These are phyloP conservation scores for Plectosphaerella sp. DNA, from an alignment of 2,329 filamentous ascomycete genomes.

Conservation along the genomic window DNA sequence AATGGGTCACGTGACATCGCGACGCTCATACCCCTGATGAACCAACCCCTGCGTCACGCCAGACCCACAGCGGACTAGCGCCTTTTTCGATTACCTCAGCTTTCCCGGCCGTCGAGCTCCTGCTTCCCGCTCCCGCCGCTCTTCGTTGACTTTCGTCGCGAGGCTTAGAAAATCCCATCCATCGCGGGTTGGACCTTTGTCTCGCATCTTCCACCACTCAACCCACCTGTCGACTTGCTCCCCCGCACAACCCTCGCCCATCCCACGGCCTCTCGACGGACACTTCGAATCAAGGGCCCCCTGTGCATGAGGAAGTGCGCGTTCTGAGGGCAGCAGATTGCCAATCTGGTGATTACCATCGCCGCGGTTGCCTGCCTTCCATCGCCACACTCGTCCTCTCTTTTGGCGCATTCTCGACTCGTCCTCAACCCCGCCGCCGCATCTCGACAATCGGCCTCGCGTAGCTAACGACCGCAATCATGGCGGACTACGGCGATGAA, in stretches of 20 bases:
- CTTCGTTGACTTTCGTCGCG: background rate
- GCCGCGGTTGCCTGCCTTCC: background rate
- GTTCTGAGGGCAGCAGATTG: background rate
- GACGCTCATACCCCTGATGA: background rate
- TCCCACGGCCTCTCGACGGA: too few species aligned
- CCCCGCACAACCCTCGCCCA: background rate
- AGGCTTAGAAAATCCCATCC: background rate
- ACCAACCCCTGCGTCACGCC: background rate
- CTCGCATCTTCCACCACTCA: background rate
- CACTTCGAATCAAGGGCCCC: background rate
- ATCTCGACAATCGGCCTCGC: background rate
- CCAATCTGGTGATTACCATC: background rate
- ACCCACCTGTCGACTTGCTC: background rate
- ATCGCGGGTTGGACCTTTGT: background rate
- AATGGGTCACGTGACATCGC: background rate
- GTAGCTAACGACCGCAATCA: slow-evolving; percentile 20
- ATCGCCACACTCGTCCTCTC: background rate
- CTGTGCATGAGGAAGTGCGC: background rate
- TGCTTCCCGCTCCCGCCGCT: background rate
- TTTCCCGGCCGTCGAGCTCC: background rate
- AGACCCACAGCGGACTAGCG: background rate
- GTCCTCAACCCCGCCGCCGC: background rate
- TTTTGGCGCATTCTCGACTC: background rate
- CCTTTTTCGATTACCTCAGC: background rate
- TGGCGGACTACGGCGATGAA: slow-evolving; percentile 54